Percentiles rank a stretch among this genome's conserved stretches.
Evolutionary conservation across 305 asterid genomes (phyloP).

Genomic region (Fraxinus sp.): DNA sequence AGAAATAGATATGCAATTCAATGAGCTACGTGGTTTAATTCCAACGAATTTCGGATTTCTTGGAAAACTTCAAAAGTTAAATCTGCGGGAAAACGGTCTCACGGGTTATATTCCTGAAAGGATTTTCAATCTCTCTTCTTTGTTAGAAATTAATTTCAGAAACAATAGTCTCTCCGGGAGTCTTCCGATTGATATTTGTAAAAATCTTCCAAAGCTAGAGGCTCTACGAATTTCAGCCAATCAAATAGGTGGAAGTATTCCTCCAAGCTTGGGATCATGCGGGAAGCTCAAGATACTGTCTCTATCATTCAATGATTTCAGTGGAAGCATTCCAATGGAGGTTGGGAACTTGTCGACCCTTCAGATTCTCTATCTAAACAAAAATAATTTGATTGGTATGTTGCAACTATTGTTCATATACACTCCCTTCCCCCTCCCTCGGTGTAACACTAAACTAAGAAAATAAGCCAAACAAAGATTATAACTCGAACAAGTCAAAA

Average conservation of each 20-base stretch:
- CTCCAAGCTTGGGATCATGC: not conserved
- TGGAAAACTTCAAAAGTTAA: not conserved
- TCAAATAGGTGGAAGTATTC: slow-evolving; percentile 2
- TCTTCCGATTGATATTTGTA: not conserved
- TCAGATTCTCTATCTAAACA: not conserved
- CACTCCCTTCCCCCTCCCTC: not conserved
- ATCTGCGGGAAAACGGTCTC: not conserved
- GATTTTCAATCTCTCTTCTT: not conserved
- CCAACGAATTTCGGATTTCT: not conserved
- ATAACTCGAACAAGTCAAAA: not conserved
- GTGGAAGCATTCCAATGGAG: not conserved
- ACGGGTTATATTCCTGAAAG: not conserved
- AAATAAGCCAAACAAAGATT: not conserved
- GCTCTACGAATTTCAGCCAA: not conserved
- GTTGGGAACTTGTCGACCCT: slow-evolving; percentile 11
- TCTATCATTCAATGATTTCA: not conserved
- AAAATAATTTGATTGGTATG: not conserved
- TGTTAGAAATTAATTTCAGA: not conserved
- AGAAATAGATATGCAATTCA: not conserved
- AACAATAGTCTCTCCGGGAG: not conserved
- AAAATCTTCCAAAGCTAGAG: not conserved
- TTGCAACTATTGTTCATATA: not conserved
- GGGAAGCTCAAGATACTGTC: not conserved
- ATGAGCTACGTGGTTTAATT: not conserved
- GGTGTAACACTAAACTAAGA: not conserved